Evolutionary conservation across 441 rosid species (phyloP).

Genomic region (Croton laevigatus): DNA sequence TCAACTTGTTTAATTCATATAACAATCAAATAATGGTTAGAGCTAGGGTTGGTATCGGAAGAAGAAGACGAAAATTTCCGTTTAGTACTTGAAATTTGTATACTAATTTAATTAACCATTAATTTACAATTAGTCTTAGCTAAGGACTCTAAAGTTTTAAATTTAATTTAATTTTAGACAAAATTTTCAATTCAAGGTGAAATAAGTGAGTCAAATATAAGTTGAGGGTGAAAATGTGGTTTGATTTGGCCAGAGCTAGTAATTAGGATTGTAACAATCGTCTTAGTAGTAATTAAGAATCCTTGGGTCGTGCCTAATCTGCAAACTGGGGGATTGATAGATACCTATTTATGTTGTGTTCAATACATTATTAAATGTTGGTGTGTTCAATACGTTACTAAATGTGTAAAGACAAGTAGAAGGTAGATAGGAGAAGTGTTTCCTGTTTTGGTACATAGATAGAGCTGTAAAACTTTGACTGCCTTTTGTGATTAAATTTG

Average conservation of each 20-base stretch:
- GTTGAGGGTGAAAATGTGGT: too few relatives aligned
- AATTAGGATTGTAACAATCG: neutral
- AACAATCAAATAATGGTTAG: too few relatives aligned
- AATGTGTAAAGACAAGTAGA: neutral
- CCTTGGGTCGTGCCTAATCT: neutral
- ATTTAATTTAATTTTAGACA: too few relatives aligned
- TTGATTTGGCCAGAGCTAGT: neutral
- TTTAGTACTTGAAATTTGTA: too few relatives aligned
- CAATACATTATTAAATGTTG: neutral
- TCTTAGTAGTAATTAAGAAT: neutral
- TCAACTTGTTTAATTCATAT: too few relatives aligned
- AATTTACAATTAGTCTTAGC: too few relatives aligned
- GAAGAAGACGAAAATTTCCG: too few relatives aligned
- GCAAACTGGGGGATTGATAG: neutral
- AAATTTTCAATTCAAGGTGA: too few relatives aligned
- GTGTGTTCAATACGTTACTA: neutral
- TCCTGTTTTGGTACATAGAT: neutral
- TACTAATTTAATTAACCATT: too few relatives aligned
- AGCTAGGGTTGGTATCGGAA: too few relatives aligned
- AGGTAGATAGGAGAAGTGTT: neutral
- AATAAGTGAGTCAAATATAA: too few relatives aligned
- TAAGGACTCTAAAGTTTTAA: too few relatives aligned
- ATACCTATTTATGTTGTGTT: neutral
- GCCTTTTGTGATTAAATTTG: neutral
- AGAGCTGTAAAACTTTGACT: conserved; percentile 21